A percentile compares a stretch with the other conserved stretches of the same genome.
phyloP scores from a whole-genome alignment of 805 yeast genomes.

The Danielia oregonensis region DNA sequence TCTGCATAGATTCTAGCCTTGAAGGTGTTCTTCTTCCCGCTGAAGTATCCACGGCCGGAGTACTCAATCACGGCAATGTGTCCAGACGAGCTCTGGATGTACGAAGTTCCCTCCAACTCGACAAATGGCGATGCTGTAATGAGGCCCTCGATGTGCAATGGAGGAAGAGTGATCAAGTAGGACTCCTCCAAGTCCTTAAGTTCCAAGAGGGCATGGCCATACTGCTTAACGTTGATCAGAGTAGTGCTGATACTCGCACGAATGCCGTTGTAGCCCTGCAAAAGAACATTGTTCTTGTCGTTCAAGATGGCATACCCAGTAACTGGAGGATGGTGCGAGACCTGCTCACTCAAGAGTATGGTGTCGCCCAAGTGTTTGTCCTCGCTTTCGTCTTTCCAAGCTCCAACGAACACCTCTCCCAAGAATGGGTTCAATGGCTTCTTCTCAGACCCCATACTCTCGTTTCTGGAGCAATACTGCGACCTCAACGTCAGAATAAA shows the following conservation, averaged over 20 bases:
- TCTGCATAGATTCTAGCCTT: constrained; percentile 76
- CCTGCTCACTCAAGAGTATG: constrained; percentile 81
- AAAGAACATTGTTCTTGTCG: constrained; percentile 59
- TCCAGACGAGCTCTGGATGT: constrained; percentile 79
- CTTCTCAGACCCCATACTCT: constrained; percentile 91
- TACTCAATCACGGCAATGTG: constrained; percentile 69
- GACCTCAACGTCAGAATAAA: constrained; percentile 87
- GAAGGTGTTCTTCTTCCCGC: constrained; percentile 90
- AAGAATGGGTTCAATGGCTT: constrained; percentile 95
- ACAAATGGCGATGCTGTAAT: constrained; percentile 90
- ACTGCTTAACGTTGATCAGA: constrained; percentile 83
- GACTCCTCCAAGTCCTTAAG: constrained; percentile 60
- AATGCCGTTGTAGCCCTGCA: constrained; percentile 89
- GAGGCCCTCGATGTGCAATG: constrained; percentile 92
- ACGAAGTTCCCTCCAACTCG: constrained; percentile 87
- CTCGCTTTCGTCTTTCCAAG: constrained; percentile 60
- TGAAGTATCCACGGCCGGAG: constrained; percentile 90
- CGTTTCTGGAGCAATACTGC: constrained; percentile 91
- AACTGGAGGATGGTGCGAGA: constrained; percentile 95
- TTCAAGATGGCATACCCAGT: constrained; percentile 88
- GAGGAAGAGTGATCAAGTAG: constrained; percentile 85
- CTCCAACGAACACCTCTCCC: constrained; percentile 91
- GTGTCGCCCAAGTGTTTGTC: constrained; percentile 68
- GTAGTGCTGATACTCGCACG: constrained; percentile 79
- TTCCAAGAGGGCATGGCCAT: constrained; percentile 80